Evolutionary conservation across 164 flowering plant genomes (phyloP).

Genomic region (Vitis rupestris): DNA sequence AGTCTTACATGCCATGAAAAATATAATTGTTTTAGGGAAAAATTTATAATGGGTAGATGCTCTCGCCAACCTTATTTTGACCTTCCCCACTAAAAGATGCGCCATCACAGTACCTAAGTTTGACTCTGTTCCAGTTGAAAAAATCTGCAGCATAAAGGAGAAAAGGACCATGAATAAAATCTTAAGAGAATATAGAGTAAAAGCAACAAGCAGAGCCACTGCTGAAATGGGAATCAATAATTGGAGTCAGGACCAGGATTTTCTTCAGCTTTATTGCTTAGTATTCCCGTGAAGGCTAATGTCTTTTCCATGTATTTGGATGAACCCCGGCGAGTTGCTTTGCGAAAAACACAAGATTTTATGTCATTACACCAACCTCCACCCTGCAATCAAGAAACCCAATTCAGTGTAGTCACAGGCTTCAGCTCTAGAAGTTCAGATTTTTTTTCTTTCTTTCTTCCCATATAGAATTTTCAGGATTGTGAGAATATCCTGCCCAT

Average conservation of each 20-base stretch:
- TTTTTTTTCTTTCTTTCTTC: background rate
- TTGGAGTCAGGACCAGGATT: slow-evolving; percentile 65
- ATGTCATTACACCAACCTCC: slow-evolving; percentile 90
- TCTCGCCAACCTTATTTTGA: slow-evolving; percentile 57
- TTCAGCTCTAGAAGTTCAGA: background rate
- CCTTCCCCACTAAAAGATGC: slow-evolving; percentile 89
- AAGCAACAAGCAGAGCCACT: background rate
- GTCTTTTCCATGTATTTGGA: slow-evolving; percentile 73
- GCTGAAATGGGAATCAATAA: background rate
- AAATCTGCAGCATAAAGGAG: slow-evolving; percentile 57
- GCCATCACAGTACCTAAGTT: slow-evolving; percentile 91
- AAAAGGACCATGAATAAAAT: too few relatives aligned
- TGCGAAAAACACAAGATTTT: slow-evolving; percentile 69
- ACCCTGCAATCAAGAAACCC: slow-evolving; percentile 46
- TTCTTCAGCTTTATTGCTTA: slow-evolving; percentile 83
- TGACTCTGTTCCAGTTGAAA: slow-evolving; percentile 95
- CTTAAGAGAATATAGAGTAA: too few relatives aligned
- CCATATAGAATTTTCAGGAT: too few relatives aligned
- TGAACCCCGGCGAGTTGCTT: slow-evolving; percentile 81
- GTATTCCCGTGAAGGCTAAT: slow-evolving; percentile 86
- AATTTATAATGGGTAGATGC: background rate
- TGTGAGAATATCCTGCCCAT: too few relatives aligned
- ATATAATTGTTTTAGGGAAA: background rate
- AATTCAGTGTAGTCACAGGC: background rate
- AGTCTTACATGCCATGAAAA: background rate